Evolutionary conservation across 179 eudicot genomes (phyloP), one percentile per base, ranked within the genome.

Genomic region (Heliamphora pulchella): DNA sequence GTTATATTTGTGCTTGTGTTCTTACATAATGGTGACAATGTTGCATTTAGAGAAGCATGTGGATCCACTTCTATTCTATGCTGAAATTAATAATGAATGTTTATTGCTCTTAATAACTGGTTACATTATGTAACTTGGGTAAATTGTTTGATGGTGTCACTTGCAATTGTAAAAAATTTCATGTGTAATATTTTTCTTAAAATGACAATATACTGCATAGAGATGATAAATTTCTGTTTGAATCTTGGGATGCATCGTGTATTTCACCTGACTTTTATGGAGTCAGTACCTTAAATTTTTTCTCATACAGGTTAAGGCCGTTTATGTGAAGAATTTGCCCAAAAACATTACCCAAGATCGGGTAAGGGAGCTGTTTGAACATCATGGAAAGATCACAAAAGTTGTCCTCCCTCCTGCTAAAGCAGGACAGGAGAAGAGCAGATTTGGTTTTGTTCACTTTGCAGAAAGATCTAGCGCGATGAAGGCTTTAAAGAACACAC

Each of bases 391-490:
- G 83, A 90, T 94, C 57, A 85, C 91, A 18, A 94, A 90, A 84
- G 93, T 94, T 78, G 96, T 87, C 74, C 90, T 94, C 48, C 98
- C 98, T 43, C 92, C 98, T 80, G 92, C 98, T 57, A 94, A 94
- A 85, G 82, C 90, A 53, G 98, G 97, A 65, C 93, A 93, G n/a
- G 97, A 94, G 80, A 90, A 87, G 66, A 90, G 96, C 87, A 90
- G 97, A 85, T 91, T 86, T 84, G 96, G 93, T 73, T 94, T 91
- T 87, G 88, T 94, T 72, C 96, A 94, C 86, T 90, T 92, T 78
- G 87, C 84, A 69, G 93, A 93, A 5, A 90, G 97, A 86, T 85
- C 98, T 71, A 88, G 94, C 79, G 92, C 97, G 50, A 78, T 95
- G 94, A 92, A 91, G 82, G 97, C 94, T 79, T 58, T 93, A 53